Evolutionary conservation across 2,329 filamentous ascomycete species (phyloP).

Genomic region (Fusarium brachygibbosum): DNA sequence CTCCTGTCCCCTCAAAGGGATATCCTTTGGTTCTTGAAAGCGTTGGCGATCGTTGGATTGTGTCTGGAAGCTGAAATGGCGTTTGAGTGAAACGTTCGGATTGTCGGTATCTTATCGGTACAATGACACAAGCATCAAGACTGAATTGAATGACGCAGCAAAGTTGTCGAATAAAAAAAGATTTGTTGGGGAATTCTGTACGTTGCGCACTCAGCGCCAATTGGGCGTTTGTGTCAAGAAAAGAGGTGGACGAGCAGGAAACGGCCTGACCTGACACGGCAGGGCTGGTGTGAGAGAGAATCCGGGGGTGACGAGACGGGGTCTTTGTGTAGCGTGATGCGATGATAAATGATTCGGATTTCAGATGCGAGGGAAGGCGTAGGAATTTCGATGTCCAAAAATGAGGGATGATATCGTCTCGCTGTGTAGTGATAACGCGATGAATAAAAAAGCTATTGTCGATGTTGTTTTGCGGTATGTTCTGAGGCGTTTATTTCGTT

Average conservation of each 20-base stretch:
- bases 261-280: slow-evolving; percentile 37
- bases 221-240: slow-evolving; percentile 16
- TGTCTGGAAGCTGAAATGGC: background rate
- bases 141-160: slow-evolving; percentile 16
- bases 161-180: background rate
- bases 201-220: slow-evolving; percentile 40
- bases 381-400: background rate
- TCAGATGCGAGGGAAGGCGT: slow-evolving; percentile 7
- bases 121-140: slow-evolving; percentile 31
- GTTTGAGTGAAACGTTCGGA: slow-evolving; percentile 7
- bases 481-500: slow-evolving; percentile 9
- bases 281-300: slow-evolving; percentile 35
- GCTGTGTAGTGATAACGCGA: background rate
- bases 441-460: slow-evolving; percentile 7
- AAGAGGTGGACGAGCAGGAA: slow-evolving; percentile 24
- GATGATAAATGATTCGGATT: slow-evolving; percentile 13
- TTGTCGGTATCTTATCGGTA: slow-evolving; percentile 38
- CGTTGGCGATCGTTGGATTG: background rate
- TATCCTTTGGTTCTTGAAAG: slow-evolving; percentile 8
- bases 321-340: slow-evolving; percentile 36
- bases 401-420: background rate
- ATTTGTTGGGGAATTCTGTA: slow-evolving; percentile 6
- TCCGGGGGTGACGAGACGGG: slow-evolving; percentile 16
- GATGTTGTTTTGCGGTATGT: background rate
- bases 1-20: slow-evolving; percentile 25